Evolutionary conservation across 1,284 basidiomycete species (phyloP).

Genomic region (Ganoderma leucocontextum): DNA sequence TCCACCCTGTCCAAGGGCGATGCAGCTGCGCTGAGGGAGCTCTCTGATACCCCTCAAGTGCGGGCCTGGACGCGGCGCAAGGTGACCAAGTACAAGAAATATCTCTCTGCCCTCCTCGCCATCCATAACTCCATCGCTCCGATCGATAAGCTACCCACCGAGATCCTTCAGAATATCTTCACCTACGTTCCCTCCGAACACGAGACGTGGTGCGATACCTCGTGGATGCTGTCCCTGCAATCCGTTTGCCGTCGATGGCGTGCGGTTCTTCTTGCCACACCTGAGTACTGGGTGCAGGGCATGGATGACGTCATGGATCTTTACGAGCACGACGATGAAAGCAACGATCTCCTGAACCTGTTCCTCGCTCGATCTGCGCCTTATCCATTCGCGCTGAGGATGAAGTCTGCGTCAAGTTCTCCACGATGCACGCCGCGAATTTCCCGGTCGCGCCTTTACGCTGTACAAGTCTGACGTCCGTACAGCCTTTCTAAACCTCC

Average conservation of each 20-base stretch:
- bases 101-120: neutral
- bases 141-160: slow-evolving; percentile 6
- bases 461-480: neutral
- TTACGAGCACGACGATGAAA: neutral
- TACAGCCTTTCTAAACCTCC: neutral
- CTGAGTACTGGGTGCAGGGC: slow-evolving; percentile 2
- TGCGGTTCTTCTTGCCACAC: neutral
- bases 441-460: neutral
- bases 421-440: neutral
- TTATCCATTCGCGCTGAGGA: neutral
- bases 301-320: neutral
- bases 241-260: slow-evolving; percentile 12
- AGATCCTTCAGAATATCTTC: slow-evolving; percentile 8
- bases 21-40: neutral
- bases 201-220: neutral
- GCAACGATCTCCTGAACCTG: neutral
- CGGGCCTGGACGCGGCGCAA: neutral
- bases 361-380: neutral
- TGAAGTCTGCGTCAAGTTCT: neutral
- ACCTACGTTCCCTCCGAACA: neutral
- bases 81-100: neutral
- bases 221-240: neutral
- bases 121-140: neutral
- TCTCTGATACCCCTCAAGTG: neutral
- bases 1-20: neutral